A percentile compares a stretch with the other conserved stretches of the same genome.
These are phyloP conservation scores for Tieghemostelium lacteum DNA, from an alignment of 78 protist species.

Conservation along the genomic window DNA sequence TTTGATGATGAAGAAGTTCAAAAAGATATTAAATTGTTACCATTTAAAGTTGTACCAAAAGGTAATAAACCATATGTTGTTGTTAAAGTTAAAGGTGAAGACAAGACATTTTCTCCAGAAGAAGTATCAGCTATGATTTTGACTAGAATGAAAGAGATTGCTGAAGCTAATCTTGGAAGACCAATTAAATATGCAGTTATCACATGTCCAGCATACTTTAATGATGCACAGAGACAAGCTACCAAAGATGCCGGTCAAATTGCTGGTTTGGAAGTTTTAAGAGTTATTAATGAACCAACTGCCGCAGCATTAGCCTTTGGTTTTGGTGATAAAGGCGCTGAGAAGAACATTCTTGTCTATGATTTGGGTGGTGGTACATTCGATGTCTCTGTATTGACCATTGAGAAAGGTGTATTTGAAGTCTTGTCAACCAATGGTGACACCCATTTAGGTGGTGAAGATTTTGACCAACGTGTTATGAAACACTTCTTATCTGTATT, in stretches of 20 bases:
- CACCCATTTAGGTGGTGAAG: conserved; percentile 99
- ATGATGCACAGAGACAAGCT: conserved; percentile 99
- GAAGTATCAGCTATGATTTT: conserved; percentile 98
- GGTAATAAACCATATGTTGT: conserved; percentile 91
- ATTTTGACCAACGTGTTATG: conserved; percentile 98
- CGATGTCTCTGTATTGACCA: conserved; percentile 98
- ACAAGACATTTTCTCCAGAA: conserved; percentile 93
- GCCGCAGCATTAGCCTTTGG: conserved; percentile 99
- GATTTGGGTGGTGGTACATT: conserved; percentile 99
- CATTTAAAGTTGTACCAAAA: conserved; percentile 88
- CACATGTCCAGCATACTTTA: conserved; percentile 99
- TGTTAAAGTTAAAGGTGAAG: conserved; percentile 91
- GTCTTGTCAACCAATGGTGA: conserved; percentile 99
- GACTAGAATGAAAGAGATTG: conserved; percentile 92
- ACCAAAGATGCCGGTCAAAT: conserved; percentile 99
- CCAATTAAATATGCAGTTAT: conserved; percentile 84
- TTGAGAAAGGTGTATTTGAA: conserved; percentile 98
- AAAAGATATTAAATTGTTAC: conserved; percentile 92
- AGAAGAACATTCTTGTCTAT: conserved; percentile 97
- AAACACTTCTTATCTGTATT: conserved; percentile 90
- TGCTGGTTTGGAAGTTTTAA: conserved; percentile 97
- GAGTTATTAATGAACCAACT: conserved; percentile 99
- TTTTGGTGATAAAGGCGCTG: conserved; percentile 75
- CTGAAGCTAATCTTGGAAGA: conserved; percentile 91
- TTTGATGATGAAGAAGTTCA: conserved; percentile 89